A percentile compares a stretch with the other conserved stretches of the same genome.
Conservation (phyloP, 305 asterid genomes). For the Fraxinus ornus region DNA sequence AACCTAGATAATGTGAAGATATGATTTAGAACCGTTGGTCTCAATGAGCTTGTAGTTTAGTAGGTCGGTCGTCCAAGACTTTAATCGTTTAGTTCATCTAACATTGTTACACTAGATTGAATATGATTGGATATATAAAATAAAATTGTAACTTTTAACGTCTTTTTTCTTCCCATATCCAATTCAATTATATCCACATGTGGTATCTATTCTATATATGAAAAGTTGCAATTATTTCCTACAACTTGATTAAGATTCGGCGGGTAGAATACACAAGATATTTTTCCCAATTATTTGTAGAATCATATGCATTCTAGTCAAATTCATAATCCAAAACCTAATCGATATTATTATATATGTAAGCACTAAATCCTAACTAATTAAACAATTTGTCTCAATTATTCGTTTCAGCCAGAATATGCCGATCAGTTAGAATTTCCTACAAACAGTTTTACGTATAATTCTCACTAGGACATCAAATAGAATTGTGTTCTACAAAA, state of each 20-base stretch:
- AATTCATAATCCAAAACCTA: not conserved
- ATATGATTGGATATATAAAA: too few relatives aligned
- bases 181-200: not conserved
- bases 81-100: not conserved
- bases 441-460: too few relatives aligned
- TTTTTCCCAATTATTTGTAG: not conserved
- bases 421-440: too few relatives aligned
- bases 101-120: not conserved
- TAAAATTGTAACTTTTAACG: not conserved
- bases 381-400: too few relatives aligned
- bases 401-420: too few relatives aligned
- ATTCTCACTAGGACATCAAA: too few relatives aligned
- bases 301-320: not conserved
- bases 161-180: not conserved
- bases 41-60: not conserved
- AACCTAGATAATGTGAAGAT: not conserved
- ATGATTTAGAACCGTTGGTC: not conserved
- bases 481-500: too few relatives aligned
- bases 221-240: not conserved
- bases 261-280: not conserved
- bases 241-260: not conserved
- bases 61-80: not conserved
- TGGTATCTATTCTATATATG: not conserved
- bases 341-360: too few relatives aligned
- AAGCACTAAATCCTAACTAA: too few relatives aligned